Evolutionary conservation across 2,329 filamentous ascomycete genomes (phyloP).

Genomic region (Aureobasidium sp.): DNA sequence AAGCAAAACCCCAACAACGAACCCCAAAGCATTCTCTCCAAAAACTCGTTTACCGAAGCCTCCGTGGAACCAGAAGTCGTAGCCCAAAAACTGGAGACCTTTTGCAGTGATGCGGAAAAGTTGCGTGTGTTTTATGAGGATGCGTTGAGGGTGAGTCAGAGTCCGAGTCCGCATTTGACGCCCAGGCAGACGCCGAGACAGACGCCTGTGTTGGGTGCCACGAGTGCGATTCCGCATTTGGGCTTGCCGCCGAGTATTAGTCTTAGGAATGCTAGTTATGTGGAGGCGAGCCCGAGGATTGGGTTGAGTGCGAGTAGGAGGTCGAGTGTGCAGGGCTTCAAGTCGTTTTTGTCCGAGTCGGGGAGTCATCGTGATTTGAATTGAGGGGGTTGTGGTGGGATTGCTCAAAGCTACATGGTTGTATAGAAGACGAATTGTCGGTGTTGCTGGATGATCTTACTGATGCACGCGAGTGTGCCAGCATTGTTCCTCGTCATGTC

Average conservation of each 20-base stretch:
- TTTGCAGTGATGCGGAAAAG: slow-evolving; percentile 35
- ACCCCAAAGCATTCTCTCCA: background rate
- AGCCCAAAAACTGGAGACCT: slow-evolving; percentile 38
- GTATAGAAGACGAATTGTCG: too few relatives aligned
- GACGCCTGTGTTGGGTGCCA: slow-evolving; percentile 19
- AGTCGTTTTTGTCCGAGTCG: background rate
- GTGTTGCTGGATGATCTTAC: background rate
- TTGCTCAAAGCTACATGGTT: background rate
- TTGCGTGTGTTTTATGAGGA: slow-evolving; percentile 39
- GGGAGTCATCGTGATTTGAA: slow-evolving; percentile 7
- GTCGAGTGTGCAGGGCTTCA: slow-evolving; percentile 4
- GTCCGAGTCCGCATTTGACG: slow-evolving; percentile 15
- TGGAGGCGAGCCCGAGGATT: background rate
- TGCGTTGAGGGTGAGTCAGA: slow-evolving; percentile 25
- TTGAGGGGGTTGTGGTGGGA: background rate
- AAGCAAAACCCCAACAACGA: background rate
- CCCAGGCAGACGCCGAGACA: slow-evolving; percentile 28
- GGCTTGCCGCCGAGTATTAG: slow-evolving; percentile 12
- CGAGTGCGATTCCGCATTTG: slow-evolving; percentile 20
- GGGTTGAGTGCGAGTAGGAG: background rate
- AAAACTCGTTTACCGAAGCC: slow-evolving; percentile 10
- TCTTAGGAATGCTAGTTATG: slow-evolving; percentile 22
- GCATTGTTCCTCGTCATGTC: background rate
- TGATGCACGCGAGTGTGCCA: background rate
- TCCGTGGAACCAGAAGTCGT: slow-evolving; percentile 32